phyloP scores from a whole-genome alignment of 331 rosid species.

The Quercus phellos region DNA sequence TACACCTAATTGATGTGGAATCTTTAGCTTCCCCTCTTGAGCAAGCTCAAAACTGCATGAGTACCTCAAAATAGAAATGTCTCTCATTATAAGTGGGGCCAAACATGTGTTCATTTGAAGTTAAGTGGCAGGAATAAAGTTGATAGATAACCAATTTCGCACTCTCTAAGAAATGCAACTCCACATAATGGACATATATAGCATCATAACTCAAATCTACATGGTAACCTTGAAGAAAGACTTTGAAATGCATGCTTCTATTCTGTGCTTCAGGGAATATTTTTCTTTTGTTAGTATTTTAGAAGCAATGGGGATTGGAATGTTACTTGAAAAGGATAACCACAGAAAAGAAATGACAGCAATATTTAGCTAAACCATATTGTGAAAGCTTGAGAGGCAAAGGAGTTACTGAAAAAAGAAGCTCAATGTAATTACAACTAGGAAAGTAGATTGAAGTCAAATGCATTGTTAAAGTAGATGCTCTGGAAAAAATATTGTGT shows the following conservation, averaged over 20 bases:
- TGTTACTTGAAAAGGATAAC: neutral
- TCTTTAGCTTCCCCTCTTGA: neutral
- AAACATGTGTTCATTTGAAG: neutral
- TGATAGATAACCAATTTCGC: neutral
- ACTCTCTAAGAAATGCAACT: neutral
- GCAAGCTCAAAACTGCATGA: neutral
- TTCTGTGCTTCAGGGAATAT: neutral
- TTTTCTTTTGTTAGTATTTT: neutral
- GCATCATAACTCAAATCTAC: neutral
- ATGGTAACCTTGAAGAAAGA: neutral
- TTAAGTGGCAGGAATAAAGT: neutral
- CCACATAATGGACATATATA: neutral
- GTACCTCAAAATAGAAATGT: neutral
- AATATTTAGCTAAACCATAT: neutral
- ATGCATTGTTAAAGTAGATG: neutral
- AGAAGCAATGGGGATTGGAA: neutral
- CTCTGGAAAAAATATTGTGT: neutral
- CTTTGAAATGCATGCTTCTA: neutral
- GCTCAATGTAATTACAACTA: neutral
- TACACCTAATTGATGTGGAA: neutral
- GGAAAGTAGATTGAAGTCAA: neutral
- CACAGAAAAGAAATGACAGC: neutral
- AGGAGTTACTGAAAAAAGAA: neutral
- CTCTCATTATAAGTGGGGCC: neutral
- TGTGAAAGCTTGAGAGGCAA: neutral